phyloP scores from a whole-genome alignment of 495 filamentous ascomycete genomes.

The Penicillium coffeae region DNA sequence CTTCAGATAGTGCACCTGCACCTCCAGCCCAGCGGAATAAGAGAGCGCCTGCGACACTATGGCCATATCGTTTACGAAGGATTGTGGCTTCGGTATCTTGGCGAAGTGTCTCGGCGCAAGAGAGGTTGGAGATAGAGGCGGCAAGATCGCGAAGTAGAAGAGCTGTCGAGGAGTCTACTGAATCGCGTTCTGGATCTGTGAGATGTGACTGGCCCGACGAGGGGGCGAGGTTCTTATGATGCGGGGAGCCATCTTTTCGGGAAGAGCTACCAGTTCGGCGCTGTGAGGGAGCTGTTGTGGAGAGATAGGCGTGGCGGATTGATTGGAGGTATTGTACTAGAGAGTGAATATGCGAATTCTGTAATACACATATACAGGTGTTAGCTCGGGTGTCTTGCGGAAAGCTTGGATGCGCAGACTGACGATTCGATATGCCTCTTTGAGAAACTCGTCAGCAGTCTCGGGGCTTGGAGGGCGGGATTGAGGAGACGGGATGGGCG shows the following conservation, averaged over 20 bases:
- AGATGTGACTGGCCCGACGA: constrained; percentile 35
- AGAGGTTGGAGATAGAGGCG: constrained; percentile 67
- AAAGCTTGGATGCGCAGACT: constrained; percentile 22
- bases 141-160: constrained; percentile 78
- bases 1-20: constrained; percentile 16
- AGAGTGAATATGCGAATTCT: constrained; percentile 83
- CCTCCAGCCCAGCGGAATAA: constrained; percentile 69
- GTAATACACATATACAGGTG: constrained; percentile 6
- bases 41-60: constrained; percentile 21
- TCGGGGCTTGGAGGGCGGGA: constrained; percentile 34
- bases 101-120: constrained; percentile 77
- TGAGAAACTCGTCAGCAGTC: constrained; percentile 80
- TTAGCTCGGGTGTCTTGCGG: constrained; percentile 6
- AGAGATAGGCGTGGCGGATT: constrained; percentile 89
- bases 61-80: constrained; percentile 64
- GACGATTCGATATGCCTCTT: constrained; percentile 94
- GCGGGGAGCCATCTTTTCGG: too few relatives aligned
- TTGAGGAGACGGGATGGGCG: background rate
- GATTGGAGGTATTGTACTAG: constrained; percentile 72
- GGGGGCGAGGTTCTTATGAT: constrained; percentile 22
- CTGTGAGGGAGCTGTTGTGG: constrained; percentile 55
- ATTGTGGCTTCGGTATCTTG: constrained; percentile 64
- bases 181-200: constrained; percentile 67
- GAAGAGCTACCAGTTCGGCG: constrained; percentile 27
- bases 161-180: constrained; percentile 82